A percentile compares a stretch with the other conserved stretches of the same genome.
phyloP scores from a whole-genome alignment of 1,284 basidiomycete genomes.

The Acaromyces ingoldii region DNA sequence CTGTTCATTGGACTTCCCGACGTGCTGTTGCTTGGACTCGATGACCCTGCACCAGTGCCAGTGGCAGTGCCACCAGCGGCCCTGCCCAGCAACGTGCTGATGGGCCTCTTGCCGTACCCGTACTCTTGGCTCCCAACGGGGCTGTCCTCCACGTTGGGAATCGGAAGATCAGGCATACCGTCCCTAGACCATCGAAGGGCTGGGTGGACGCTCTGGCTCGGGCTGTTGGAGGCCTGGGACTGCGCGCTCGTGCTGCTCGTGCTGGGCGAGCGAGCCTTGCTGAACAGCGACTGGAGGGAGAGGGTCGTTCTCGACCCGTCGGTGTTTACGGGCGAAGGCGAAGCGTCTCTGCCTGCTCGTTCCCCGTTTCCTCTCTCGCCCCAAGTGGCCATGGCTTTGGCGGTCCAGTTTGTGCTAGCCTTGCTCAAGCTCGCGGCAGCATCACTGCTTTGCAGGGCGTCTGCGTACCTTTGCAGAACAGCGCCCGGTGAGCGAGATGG shows the following conservation, averaged over 20 bases:
- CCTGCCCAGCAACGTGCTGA: constrained; percentile 6
- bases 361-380: constrained; percentile 1
- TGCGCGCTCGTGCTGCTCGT: constrained; percentile 5
- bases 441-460: constrained; percentile 45
- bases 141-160: constrained; percentile 35
- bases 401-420: constrained; percentile 43
- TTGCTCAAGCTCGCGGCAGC: constrained; percentile 46
- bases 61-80: neutral
- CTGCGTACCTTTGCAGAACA: constrained; percentile 5
- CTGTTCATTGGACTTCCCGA: constrained; percentile 20
- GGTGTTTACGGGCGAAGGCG: constrained; percentile 8
- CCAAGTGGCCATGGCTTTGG: constrained; percentile 39
- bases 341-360: too few relatives aligned
- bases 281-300: neutral
- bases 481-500: constrained; percentile 7
- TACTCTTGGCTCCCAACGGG: constrained; percentile 33
- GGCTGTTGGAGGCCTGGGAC: neutral
- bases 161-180: constrained; percentile 33
- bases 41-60: constrained; percentile 1
- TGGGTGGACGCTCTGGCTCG: constrained; percentile 8
- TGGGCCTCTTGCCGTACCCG: constrained; percentile 18
- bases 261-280: constrained; percentile 11
- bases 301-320: neutral
- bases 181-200: constrained; percentile 30
- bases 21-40: constrained; percentile 6